Percentiles rank a stretch among this genome's conserved stretches.
Evolutionary conservation across 176 grass and related monocot species (phyloP).

Genomic region (Musa beccarii): DNA sequence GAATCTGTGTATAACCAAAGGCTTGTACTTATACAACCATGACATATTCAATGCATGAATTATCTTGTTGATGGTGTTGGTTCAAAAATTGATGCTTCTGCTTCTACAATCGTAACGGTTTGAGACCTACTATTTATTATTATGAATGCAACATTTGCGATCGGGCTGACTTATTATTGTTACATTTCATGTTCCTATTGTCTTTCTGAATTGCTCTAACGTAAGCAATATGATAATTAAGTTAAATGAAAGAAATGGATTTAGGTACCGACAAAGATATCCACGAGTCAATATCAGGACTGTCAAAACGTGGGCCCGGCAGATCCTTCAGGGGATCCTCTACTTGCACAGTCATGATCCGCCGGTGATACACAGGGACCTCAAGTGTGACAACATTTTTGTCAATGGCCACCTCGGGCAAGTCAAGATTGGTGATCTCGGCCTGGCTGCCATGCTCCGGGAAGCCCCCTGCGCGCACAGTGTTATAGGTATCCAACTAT

Average conservation of each 20-base stretch:
- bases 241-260: not conserved
- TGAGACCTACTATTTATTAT: not conserved
- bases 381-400: conserved; percentile 92
- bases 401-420: conserved; percentile 69
- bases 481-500: conserved; percentile 42
- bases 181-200: too few relatives aligned
- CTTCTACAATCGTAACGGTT: not conserved
- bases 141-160: not conserved
- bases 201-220: too few relatives aligned
- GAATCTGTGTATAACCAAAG: too few relatives aligned
- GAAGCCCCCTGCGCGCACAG: conserved; percentile 42
- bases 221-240: too few relatives aligned
- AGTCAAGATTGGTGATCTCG: conserved; percentile 96
- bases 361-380: conserved; percentile 80
- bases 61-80: too few relatives aligned
- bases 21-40: too few relatives aligned
- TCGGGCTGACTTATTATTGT: too few relatives aligned
- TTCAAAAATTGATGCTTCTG: too few relatives aligned
- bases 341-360: conserved; percentile 56
- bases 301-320: conserved; percentile 51
- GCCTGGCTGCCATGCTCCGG: conserved; percentile 60
- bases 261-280: conserved; percentile 51
- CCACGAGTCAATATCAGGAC: conserved; percentile 48
- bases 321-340: conserved; percentile 58
- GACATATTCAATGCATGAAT: too few relatives aligned